Conservation (phyloP, 2,329 filamentous ascomycete genomes). For the Alternaria atra region DNA sequence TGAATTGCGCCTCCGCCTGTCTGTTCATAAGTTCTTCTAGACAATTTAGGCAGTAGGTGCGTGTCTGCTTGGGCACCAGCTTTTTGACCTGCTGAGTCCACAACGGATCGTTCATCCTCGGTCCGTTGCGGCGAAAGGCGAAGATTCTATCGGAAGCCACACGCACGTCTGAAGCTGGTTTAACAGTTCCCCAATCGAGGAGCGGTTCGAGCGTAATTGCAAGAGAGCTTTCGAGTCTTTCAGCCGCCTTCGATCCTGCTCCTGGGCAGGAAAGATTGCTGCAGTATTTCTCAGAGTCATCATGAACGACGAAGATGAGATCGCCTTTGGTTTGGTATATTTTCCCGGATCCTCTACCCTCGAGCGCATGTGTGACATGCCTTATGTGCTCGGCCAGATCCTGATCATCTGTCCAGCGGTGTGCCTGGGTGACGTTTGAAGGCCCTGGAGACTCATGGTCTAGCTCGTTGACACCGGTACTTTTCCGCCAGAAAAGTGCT, state of each 20-base stretch:
- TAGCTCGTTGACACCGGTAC: background rate
- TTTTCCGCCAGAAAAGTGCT: constrained; percentile 17
- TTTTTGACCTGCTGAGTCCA: constrained; percentile 14
- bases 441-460: background rate
- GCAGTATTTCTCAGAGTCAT: background rate
- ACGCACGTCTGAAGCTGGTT: background rate
- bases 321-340: background rate
- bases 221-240: background rate
- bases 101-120: constrained; percentile 16
- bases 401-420: background rate
- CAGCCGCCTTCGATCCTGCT: background rate
- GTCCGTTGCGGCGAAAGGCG: constrained; percentile 18
- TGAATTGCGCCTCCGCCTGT: constrained; percentile 5
- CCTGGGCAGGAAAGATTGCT: constrained; percentile 3
- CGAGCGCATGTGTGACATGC: constrained; percentile 2
- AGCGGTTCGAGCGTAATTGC: constrained; percentile 20
- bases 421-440: background rate
- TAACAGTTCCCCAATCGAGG: constrained; percentile 21
- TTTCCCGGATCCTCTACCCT: background rate
- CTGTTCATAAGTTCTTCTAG: constrained; percentile 18
- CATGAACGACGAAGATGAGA: constrained; percentile 10
- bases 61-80: background rate
- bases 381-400: constrained; percentile 7
- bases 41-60: constrained; percentile 23
- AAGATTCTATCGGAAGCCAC: constrained; percentile 10